A percentile compares a stretch with the other conserved stretches of the same genome.
phyloP scores from a whole-genome alignment of 129 eudicot species.

The Centrapalus pauciflorus region DNA sequence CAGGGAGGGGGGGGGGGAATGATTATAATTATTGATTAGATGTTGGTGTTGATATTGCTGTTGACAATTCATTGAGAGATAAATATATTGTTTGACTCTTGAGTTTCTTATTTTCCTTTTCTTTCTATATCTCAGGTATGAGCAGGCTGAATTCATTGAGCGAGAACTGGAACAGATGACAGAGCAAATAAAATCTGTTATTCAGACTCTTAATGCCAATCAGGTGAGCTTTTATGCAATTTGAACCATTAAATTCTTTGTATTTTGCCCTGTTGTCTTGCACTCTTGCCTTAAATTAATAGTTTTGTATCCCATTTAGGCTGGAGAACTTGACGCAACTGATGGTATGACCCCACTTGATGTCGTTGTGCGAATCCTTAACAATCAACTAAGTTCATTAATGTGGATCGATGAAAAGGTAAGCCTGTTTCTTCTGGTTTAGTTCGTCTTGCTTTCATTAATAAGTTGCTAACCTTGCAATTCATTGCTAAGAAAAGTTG shows the following conservation, averaged over 20 bases:
- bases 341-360: slow-evolving; percentile 90
- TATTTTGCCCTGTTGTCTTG: not conserved
- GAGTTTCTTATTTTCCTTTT: not conserved
- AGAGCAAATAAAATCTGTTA: slow-evolving; percentile 72
- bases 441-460: not conserved
- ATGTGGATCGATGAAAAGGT: slow-evolving; percentile 99
- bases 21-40: not conserved
- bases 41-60: not conserved
- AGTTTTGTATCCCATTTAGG: slow-evolving; percentile 34
- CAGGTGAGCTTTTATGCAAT: slow-evolving; percentile 40
- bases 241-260: not conserved
- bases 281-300: too few relatives aligned
- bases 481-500: not conserved
- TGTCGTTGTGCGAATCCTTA: slow-evolving; percentile 83
- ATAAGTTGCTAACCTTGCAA: not conserved
- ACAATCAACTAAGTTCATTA: slow-evolving; percentile 85
- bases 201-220: slow-evolving; percentile 74
- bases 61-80: too few relatives aligned
- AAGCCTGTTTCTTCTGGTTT: slow-evolving; percentile 4
- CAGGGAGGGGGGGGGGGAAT: too few relatives aligned
- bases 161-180: slow-evolving; percentile 90
- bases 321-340: slow-evolving; percentile 79
- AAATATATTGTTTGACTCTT: not conserved
- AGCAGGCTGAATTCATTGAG: slow-evolving; percentile 86
- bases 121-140: slow-evolving; percentile 56